phyloP scores from a whole-genome alignment of 352 stramenopile genomes.

The Phytopythium litorale region DNA sequence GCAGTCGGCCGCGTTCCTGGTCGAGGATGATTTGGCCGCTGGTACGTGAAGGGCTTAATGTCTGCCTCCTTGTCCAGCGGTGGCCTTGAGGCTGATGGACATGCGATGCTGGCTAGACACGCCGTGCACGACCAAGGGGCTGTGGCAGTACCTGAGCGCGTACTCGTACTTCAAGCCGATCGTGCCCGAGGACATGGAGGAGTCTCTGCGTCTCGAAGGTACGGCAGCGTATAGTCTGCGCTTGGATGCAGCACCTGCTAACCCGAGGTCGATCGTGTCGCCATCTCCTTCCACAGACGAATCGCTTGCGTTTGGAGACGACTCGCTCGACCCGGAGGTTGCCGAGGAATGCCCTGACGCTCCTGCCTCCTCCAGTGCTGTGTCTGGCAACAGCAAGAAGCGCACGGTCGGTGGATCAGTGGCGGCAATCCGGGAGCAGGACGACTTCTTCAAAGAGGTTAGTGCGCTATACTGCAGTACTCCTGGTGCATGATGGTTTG shows the following conservation, averaged over 20 bases:
- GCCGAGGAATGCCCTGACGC: background rate
- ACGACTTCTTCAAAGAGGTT: constrained; percentile 55
- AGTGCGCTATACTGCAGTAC: background rate
- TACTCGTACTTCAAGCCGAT: constrained; percentile 67
- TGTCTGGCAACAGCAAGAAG: background rate
- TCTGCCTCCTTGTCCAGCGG: background rate
- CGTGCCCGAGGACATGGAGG: constrained; percentile 52
- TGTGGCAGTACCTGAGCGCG: constrained; percentile 64
- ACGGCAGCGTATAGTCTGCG: background rate
- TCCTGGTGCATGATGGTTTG: background rate
- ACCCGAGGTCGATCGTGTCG: background rate
- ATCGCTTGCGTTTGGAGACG: constrained; percentile 1
- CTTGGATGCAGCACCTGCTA: background rate
- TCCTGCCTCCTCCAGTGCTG: background rate
- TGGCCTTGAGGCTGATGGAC: background rate
- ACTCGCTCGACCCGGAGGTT: background rate
- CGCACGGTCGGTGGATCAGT: background rate
- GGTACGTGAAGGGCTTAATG: constrained; percentile 18
- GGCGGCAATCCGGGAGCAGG: constrained; percentile 10
- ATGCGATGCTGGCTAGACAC: constrained; percentile 28
- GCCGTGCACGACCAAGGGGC: constrained; percentile 55
- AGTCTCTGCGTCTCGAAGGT: constrained; percentile 58
- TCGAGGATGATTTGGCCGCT: constrained; percentile 66
- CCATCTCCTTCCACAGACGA: background rate
- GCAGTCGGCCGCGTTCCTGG: constrained; percentile 24